Conservation (phyloP, 2,329 filamentous ascomycete genomes). For the Tolypocladium nubicola region DNA sequence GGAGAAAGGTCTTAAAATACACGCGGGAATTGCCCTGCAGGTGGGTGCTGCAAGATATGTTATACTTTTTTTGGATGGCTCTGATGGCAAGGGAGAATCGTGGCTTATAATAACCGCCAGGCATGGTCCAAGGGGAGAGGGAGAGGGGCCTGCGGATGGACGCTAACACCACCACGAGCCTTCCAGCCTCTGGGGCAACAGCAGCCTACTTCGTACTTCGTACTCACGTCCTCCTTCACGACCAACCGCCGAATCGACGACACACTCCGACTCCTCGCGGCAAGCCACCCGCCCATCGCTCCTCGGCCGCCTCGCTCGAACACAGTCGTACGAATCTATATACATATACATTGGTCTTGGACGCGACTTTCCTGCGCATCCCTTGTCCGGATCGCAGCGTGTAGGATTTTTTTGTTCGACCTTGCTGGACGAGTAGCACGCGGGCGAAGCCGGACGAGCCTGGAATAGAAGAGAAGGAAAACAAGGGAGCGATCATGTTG, state of each 20-base stretch:
- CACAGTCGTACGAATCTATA: not conserved
- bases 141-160: not conserved
- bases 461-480: slow-evolving; percentile 5
- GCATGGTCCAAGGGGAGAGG: not conserved
- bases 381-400: slow-evolving; percentile 1
- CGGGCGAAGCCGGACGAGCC: not conserved
- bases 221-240: not conserved
- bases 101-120: not conserved
- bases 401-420: slow-evolving; percentile 1
- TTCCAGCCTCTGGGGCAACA: not conserved
- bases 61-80: not conserved
- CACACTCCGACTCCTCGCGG: slow-evolving; percentile 1
- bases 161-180: not conserved
- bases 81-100: not conserved
- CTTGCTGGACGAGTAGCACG: not conserved
- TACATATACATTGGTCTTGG: not conserved
- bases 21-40: not conserved
- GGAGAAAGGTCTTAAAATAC: not conserved
- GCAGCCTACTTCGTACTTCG: not conserved
- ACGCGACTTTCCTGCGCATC: not conserved
- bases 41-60: not conserved
- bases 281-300: slow-evolving; percentile 2
- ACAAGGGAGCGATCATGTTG: slow-evolving; percentile 18
- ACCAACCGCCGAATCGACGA: not conserved
- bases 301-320: slow-evolving; percentile 4